A percentile compares a stretch with the other conserved stretches of the same genome.
Conservation (phyloP, 805 yeast genomes). For the Sungouiella blattae region DNA sequence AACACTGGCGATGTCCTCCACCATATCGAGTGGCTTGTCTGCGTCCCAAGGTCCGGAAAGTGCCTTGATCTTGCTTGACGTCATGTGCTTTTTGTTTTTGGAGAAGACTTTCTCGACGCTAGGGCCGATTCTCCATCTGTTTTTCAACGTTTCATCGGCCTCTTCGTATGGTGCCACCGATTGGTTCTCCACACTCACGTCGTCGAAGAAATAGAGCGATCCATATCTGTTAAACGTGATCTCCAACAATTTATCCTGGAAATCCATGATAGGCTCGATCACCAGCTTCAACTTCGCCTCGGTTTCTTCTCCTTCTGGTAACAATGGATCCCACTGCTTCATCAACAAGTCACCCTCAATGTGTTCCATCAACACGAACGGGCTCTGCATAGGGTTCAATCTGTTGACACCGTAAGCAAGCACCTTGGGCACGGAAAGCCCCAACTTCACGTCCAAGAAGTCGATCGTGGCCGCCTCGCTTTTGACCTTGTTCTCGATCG, state of each 20-base stretch:
- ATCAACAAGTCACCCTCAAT: constrained; percentile 78
- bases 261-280: constrained; percentile 69
- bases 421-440: constrained; percentile 70
- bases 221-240: constrained; percentile 72
- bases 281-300: constrained; percentile 53
- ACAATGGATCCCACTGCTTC: constrained; percentile 88
- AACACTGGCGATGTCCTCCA: constrained; percentile 59
- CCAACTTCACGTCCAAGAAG: constrained; percentile 63
- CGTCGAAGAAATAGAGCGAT: constrained; percentile 74
- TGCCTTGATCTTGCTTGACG: constrained; percentile 46
- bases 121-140: constrained; percentile 92
- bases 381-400: constrained; percentile 62
- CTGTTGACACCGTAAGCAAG: constrained; percentile 60
- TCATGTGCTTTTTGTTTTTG: constrained; percentile 57
- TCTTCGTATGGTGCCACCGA: constrained; percentile 56
- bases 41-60: constrained; percentile 77
- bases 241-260: constrained; percentile 53
- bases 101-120: constrained; percentile 75
- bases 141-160: constrained; percentile 45
- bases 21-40: constrained; percentile 55
- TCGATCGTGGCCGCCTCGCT: constrained; percentile 95
- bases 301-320: constrained; percentile 47
- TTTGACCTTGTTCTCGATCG: constrained; percentile 65
- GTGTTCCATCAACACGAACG: constrained; percentile 78
- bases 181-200: constrained; percentile 48